These are phyloP conservation scores for Paramecium biaurelia DNA, from an alignment of 73 alveolate species.

Conservation along the genomic window DNA sequence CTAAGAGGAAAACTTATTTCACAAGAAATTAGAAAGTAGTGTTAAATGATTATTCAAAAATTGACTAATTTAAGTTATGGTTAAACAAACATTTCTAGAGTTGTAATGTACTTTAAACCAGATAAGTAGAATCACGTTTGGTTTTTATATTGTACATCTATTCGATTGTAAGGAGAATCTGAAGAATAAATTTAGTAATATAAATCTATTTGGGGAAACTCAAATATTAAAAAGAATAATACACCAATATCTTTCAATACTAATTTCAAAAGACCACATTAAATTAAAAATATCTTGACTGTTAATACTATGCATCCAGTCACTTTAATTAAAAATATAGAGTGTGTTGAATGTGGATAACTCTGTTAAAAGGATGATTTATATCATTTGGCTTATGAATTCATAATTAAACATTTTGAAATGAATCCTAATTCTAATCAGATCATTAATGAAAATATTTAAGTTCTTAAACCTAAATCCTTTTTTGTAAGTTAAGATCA, in stretches of 20 bases:
- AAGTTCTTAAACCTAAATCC: slow-evolving; percentile 39
- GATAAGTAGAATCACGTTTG: slow-evolving; percentile 29
- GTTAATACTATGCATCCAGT: slow-evolving; percentile 63
- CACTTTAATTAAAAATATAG: slow-evolving; percentile 37
- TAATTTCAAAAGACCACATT: slow-evolving; percentile 47
- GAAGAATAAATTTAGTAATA: not conserved
- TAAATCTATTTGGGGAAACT: slow-evolving; percentile 40
- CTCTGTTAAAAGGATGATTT: slow-evolving; percentile 43
- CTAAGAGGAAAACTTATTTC: slow-evolving; percentile 60
- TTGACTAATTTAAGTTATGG: slow-evolving; percentile 55
- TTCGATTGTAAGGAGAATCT: slow-evolving; percentile 53
- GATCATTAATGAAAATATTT: not conserved
- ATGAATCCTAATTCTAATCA: slow-evolving; percentile 31
- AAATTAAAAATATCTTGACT: slow-evolving; percentile 24
- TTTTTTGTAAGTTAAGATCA: not conserved
- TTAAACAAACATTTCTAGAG: slow-evolving; percentile 50
- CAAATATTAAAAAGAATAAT: slow-evolving; percentile 34
- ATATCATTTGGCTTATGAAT: slow-evolving; percentile 50
- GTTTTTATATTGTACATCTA: slow-evolving; percentile 52
- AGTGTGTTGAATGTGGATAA: slow-evolving; percentile 56
- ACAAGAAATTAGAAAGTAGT: slow-evolving; percentile 56
- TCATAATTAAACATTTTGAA: slow-evolving; percentile 56
- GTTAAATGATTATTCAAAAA: slow-evolving; percentile 50
- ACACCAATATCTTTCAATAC: slow-evolving; percentile 58
- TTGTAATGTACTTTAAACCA: slow-evolving; percentile 56